Base-by-base conservation (phyloP, 1,139 yeast genomes). In the Taphrina confusa region DNA sequence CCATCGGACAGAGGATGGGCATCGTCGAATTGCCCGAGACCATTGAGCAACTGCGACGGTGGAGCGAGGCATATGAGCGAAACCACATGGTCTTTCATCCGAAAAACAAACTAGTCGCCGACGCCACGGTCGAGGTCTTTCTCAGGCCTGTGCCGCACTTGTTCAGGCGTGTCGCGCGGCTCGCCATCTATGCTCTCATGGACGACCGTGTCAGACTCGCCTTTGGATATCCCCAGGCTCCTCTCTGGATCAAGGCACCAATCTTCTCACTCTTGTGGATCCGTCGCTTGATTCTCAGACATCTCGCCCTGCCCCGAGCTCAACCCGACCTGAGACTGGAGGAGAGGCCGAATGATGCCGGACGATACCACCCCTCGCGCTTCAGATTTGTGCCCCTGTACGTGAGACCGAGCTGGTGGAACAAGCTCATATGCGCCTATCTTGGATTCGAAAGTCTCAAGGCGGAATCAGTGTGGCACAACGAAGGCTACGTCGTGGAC, bases 1-100 rank as follows among this genome's bases (percentile, higher is more conserved):
- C 39, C 25, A 46, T 46, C 28, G 51, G 51, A 14, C 36, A n/a
- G n/a, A 37, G 51, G 16, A 46, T 46, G 51, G 39, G 16, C 23
- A 46, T 46, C 25, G 25, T 9, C 28, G 2, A 31, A 11, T 31
- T 46, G 1, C 51, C 51, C n/a, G 39, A 31, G 23, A 14, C 51
- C 28, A 2, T 18, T 25, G 18, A 12, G 9, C 39, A 28, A 5
- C 9, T 46, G 16, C 22, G 22, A 4, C 16, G 6, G 8, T 46
- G 51, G 51, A 18, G 39, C n/a, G 27, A 30, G n/a, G 39, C 37
- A 14, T 46, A 46, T 30, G 51, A 46, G 25, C 14, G 4, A 2
- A 11, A n/a, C 2, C 14, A 18, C 36, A 46, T 46, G 51, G 6
- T 30, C 16, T 46, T n/a, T 31, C 23, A 33, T 14, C 16, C 20